These are phyloP conservation scores for Tylopilus felleus DNA, from an alignment of 768 basidiomycete genomes.

Conservation along the genomic window DNA sequence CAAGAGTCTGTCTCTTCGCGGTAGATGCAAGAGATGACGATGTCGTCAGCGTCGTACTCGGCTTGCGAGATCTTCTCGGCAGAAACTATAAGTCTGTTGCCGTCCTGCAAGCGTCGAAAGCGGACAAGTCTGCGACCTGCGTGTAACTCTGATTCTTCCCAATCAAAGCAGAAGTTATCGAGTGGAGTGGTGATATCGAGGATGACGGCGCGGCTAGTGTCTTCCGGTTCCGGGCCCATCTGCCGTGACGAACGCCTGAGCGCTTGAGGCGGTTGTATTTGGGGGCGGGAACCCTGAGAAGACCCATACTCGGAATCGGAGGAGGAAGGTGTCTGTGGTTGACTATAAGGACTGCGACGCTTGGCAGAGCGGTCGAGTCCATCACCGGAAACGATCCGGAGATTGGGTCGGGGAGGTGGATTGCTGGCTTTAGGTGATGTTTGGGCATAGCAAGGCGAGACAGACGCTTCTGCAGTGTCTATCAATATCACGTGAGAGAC, in stretches of 20 bases:
- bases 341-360: constrained; percentile 39
- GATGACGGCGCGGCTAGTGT: constrained; percentile 49
- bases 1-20: constrained; percentile 71
- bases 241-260: constrained; percentile 26
- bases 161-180: constrained; percentile 50
- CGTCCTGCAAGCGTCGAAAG: constrained; percentile 77
- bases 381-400: constrained; percentile 29
- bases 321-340: constrained; percentile 40
- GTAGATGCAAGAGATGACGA: constrained; percentile 94
- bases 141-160: constrained; percentile 63
- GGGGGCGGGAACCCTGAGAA: constrained; percentile 22
- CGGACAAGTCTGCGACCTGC: constrained; percentile 81
- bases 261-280: constrained; percentile 7
- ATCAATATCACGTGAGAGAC: background rate
- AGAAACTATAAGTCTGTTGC: constrained; percentile 69
- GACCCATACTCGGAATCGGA: constrained; percentile 38
- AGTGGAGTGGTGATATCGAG: constrained; percentile 62
- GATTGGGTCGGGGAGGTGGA: constrained; percentile 16
- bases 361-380: constrained; percentile 28
- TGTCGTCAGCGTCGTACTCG: constrained; percentile 69
- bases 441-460: background rate
- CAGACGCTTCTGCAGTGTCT: constrained; percentile 7
- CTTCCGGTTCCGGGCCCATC: constrained; percentile 34
- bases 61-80: constrained; percentile 73
- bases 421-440: background rate